Evolutionary conservation across 2,329 filamentous ascomycete species (phyloP), one percentile per base, ranked within the genome.

Genomic region (Grosmannia serpens): DNA sequence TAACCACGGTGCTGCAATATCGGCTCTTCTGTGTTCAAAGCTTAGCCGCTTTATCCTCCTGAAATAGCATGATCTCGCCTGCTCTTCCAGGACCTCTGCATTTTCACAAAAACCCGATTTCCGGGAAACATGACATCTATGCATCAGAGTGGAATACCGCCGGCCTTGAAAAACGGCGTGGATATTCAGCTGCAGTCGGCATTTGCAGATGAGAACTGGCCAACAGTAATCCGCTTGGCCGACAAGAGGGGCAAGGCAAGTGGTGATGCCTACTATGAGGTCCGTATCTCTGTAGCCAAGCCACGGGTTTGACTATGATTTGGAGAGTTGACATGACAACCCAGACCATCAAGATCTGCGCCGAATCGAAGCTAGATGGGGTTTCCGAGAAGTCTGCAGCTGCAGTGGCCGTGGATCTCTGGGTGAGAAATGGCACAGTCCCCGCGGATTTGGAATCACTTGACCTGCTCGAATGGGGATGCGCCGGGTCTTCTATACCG

Each of bases 251-350:
- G 72, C 59, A 75, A 75, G 63, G 68, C 71, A 1, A 73, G 72
- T 49, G 79, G 80, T 56, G 80, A 83, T 49, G 71, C 76, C 9
- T 84, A 83, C 65, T 83, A 78, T 64, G 75, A 81, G 70, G 79
- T 82, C 64, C 60, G 73, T 53, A 10, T 10, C 49, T n/a, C 20
- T 4, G 20, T 20, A 44, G 20, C 7, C 8, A 44, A 17, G 20
- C 8, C 20, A 44, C 41, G 20, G 20, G 9, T n/a, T 20, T n/a
- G 41, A 44, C n/a, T 17, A n/a, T 4, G 6, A 44, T 27, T 13
- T 31, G 29, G 35, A 2, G 11, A 17, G 15, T n/a, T 22, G 31
- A 10, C 44, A 27, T 35, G n/a, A 10, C 22, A 10, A 24, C 20
- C 17, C 56, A 79, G 76, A 70, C 73, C 27, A 68, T 80, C 59